These are phyloP conservation scores for Bolboschoenus planiculmis DNA, from an alignment of 176 grass and related monocot species.

Conservation along the genomic window DNA sequence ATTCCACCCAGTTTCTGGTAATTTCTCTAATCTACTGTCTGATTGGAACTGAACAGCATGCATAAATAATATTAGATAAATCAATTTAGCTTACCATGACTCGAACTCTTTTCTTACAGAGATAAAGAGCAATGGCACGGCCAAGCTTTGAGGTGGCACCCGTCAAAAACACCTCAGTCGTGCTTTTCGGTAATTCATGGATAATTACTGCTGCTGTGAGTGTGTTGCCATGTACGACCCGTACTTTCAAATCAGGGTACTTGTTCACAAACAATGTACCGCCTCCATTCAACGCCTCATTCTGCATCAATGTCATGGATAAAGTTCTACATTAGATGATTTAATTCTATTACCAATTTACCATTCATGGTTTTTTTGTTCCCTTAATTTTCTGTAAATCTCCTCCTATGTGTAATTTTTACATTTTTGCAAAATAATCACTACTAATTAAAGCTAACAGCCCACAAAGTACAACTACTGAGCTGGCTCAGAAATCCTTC, in stretches of 20 bases:
- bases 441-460: neutral
- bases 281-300: slow-evolving; percentile 83
- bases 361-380: neutral
- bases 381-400: neutral
- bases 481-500: neutral
- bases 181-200: slow-evolving; percentile 60
- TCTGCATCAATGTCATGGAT: slow-evolving; percentile 33
- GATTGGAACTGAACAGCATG: neutral
- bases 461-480: neutral
- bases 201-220: slow-evolving; percentile 85
- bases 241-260: slow-evolving; percentile 62
- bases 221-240: slow-evolving; percentile 91
- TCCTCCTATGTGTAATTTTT: neutral
- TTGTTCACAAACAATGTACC: slow-evolving; percentile 89
- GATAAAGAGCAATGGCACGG: slow-evolving; percentile 68
- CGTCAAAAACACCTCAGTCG: slow-evolving; percentile 69
- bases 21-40: neutral
- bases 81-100: slow-evolving; percentile 54
- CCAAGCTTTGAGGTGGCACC: slow-evolving; percentile 95
- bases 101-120: slow-evolving; percentile 52
- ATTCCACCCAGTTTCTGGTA: neutral
- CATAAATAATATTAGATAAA: neutral
- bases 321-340: neutral
- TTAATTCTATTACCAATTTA: neutral
- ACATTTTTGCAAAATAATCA: neutral